Evolutionary conservation across 768 basidiomycete genomes (phyloP), one percentile per base, ranked within the genome.

Genomic region (Sarcomyxa edulis): DNA sequence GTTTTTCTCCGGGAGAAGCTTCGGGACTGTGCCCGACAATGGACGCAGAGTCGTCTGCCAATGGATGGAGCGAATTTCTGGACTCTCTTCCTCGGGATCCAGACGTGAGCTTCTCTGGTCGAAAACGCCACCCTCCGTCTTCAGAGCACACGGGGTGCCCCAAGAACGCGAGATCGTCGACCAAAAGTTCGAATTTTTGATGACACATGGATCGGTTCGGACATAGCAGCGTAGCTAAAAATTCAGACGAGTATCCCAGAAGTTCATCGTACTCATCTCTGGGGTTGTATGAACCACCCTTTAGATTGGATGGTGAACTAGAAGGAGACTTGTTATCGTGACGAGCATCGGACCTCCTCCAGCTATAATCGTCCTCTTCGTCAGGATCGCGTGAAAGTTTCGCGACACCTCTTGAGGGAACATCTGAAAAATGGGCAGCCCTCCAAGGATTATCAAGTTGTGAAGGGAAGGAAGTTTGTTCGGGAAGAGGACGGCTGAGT

Each of bases 111-210:
- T 72, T 78, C 49, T 84, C 83, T n/a, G 67, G 65, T 52, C 72
- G 78, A 56, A 88, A 88, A 27, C 68, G 66, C 91, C 93, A 93
- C 10, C 54, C 66, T 1, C 84, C 87, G 48, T 84, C 81, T 37
- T 87, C 84, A 8, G 76, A 76, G 53, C 84, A 87, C 2, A 97
- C 92, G 2, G 95, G 96, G 57, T 98, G 94, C 0, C 96, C 96
- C 30, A 97, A 72, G 57, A 97, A 98, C 5, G 81, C 88, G 18
- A 98, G 70, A 50, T 93, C 84, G 54, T 98, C 93, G 18, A 96
- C 84, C 27, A 89, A 62, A 21, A 99, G 74, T 56, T 95, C 92
- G 54, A 96, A 97, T 52, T 90, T 90, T 58, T 91, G 88, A 59
- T 99, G 91, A 51, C 92, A 96, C 58, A 93, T 78, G 10, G 80